These are phyloP conservation scores for Margaritispora aquatica DNA, from an alignment of 495 filamentous ascomycete genomes.

Conservation along the genomic window DNA sequence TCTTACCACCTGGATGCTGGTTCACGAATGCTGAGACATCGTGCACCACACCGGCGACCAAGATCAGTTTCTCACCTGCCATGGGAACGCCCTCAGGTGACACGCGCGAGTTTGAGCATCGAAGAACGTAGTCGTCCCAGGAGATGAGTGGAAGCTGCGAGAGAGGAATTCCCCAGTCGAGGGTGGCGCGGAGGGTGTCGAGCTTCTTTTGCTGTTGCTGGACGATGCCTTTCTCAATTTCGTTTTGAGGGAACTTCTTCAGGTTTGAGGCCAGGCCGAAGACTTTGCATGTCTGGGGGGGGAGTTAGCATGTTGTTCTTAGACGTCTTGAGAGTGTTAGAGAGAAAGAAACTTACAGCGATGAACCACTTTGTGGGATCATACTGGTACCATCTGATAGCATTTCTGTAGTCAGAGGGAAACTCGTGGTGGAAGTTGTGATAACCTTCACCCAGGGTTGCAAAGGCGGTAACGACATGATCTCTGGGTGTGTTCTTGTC, in stretches of 20 bases:
- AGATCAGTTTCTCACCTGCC: constrained; percentile 14
- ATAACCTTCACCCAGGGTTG: constrained; percentile 27
- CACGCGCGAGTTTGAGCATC: not conserved
- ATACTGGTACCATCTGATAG: constrained; percentile 26
- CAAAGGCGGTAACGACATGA: constrained; percentile 22
- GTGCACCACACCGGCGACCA: constrained; percentile 18
- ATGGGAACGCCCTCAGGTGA: too few relatives aligned
- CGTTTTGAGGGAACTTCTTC: constrained; percentile 16
- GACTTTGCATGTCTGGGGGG: constrained; percentile 9
- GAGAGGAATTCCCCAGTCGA: constrained; percentile 24
- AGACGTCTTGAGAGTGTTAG: not conserved
- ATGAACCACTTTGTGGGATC: constrained; percentile 29
- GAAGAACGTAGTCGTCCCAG: constrained; percentile 20
- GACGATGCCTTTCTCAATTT: constrained; percentile 19
- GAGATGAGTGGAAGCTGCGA: constrained; percentile 17
- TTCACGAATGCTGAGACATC: constrained; percentile 16
- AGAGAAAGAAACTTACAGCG: not conserved
- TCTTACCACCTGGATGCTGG: constrained; percentile 27
- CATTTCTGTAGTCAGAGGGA: constrained; percentile 30
- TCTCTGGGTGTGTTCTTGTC: constrained; percentile 24
- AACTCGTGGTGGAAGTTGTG: constrained; percentile 33
- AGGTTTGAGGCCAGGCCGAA: constrained; percentile 26
- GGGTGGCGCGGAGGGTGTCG: constrained; percentile 10
- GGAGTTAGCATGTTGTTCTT: not conserved
- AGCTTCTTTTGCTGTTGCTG: constrained; percentile 15